Conservation (phyloP, 306 rosid genomes). For the Coriaria nepalensis region DNA sequence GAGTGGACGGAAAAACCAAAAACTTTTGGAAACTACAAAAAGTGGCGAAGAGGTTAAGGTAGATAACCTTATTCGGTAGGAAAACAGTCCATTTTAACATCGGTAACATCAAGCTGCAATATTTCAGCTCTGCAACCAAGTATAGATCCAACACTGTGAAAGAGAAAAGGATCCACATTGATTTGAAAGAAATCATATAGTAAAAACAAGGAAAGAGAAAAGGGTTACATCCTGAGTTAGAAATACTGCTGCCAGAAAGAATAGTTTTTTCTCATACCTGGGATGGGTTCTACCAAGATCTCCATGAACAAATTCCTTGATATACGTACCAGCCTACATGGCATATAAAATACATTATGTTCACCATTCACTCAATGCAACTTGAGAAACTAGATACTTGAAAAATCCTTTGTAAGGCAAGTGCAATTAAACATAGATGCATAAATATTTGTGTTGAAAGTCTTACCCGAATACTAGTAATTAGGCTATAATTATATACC, state of each 20-base stretch:
- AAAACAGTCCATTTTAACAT: constrained; percentile 81
- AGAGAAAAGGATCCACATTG: no score
- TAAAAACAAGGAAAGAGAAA: background rate
- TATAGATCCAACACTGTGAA: constrained; percentile 67
- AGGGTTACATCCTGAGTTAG: background rate
- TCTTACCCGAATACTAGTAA: no score
- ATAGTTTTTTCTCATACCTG: constrained; percentile 34
- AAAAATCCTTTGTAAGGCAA: no score
- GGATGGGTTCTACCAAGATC: constrained; percentile 92
- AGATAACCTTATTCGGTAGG: constrained; percentile 20
- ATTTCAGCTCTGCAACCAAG: constrained; percentile 86
- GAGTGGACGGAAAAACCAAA: no score
- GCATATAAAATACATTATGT: constrained; percentile 5
- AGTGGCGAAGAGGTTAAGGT: no score
- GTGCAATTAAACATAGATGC: no score
- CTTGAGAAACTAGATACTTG: background rate
- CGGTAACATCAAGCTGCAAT: constrained; percentile 76
- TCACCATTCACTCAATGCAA: background rate
- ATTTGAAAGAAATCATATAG: background rate
- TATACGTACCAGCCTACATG: constrained; percentile 85
- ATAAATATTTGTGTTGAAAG: no score
- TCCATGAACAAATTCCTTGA: constrained; percentile 90
- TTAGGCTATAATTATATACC: no score
- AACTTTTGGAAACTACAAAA: no score
- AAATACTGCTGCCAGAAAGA: no score